Conservation (phyloP, 768 basidiomycete species). For the Serendipita vermifera region DNA sequence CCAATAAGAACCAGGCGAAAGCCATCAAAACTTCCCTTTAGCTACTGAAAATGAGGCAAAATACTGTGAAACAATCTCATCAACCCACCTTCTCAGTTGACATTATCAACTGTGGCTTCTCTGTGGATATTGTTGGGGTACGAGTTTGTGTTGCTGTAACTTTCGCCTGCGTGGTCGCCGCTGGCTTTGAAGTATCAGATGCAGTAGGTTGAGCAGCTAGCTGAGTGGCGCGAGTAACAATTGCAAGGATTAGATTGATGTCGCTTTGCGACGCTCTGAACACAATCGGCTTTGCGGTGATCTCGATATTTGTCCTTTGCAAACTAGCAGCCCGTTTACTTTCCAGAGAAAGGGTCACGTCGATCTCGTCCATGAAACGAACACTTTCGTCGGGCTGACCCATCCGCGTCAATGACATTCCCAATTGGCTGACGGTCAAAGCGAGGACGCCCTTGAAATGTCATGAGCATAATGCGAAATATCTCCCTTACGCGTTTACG, state of each 20-base stretch:
- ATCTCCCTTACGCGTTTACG: conserved; percentile 14
- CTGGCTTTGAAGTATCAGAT: neutral
- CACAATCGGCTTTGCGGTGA: conserved; percentile 69
- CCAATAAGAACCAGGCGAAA: conserved; percentile 90
- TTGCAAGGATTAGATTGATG: conserved; percentile 74
- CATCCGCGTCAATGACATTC: conserved; percentile 92
- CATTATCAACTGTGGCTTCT: conserved; percentile 38
- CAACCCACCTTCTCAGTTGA: conserved; percentile 67
- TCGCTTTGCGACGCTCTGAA: conserved; percentile 94
- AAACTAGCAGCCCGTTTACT: conserved; percentile 48
- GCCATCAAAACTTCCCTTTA: conserved; percentile 78
- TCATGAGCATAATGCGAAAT: neutral
- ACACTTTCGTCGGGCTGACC: conserved; percentile 69
- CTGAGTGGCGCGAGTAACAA: conserved; percentile 75
- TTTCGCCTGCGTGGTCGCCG: conserved; percentile 13
- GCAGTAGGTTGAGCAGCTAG: conserved; percentile 39
- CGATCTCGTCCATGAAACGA: conserved; percentile 85
- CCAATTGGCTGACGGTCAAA: conserved; percentile 63
- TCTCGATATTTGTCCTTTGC: conserved; percentile 70
- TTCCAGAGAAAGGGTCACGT: conserved; percentile 78
- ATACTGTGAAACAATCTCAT: neutral
- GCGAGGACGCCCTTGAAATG: conserved; percentile 57
- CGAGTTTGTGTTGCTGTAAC: conserved; percentile 13
- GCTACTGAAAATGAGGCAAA: conserved; percentile 29
- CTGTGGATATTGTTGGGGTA: neutral